Evolutionary conservation across 371 early-diverging fungal genomes (phyloP), one percentile per base, ranked within the genome.

Genomic region (Fennellomyces sp.): DNA sequence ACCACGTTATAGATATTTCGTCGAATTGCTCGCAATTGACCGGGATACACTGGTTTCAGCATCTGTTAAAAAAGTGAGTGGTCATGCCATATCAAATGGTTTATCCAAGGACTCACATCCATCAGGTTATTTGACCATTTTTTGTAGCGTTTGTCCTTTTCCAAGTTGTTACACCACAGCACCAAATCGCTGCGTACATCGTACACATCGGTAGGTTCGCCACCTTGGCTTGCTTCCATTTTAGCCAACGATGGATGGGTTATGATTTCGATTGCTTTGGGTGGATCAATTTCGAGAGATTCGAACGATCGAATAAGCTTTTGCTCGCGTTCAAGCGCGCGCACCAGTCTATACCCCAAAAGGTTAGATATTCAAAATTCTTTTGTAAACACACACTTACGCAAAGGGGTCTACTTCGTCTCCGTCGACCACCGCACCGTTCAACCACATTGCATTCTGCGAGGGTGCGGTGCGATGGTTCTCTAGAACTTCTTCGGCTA

Each of bases 81-180:
- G n/a, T 3, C 15, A 10, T 21, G 15, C 38, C 26, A 25, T 27
- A 36, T 33, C 23, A 13, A 1, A 31, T 47, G 19, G 39, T 2
- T 15, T 11, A 45, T 29, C 36, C 27, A 45, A 5, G 8, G 11
- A 35, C 72, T 60, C 70, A 86, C 86, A 38, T 78, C 83, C 25
- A 52, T 45, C 11, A 95, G 29, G 21, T 73, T 75, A 0, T 65
- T 59, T 2, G 88, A 82, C 91, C 94, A 96, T 21, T 63, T 60
- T 11, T 73, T 61, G 72, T 96, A 97, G 12, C 88, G 80, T 1
- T 68, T 65, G 58, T 97, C 98, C 21, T 76, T 87, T 62, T 92
- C 94, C 17, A 98, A 64, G 69, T 98, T 93, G 64, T 97, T 98
- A 77, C 90, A 81, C 97, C 97, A 97, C 13, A 84, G 49, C 11